Conservation (phyloP, 176 grass and related monocot species). For the Carex pumila region DNA sequence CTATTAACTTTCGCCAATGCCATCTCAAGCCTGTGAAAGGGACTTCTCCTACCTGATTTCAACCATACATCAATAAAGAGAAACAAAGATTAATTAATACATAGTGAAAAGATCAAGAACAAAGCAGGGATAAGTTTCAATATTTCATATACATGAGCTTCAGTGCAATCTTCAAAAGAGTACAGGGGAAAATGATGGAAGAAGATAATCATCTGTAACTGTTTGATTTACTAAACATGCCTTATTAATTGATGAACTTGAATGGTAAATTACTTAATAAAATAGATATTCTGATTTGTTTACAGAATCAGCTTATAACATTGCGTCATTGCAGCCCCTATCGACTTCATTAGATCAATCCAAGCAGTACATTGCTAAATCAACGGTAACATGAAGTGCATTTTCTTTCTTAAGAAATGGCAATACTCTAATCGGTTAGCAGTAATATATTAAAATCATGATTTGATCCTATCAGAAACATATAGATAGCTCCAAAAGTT, state of each 20-base stretch:
- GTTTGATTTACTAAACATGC: neutral
- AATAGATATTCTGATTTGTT: neutral
- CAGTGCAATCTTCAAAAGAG: neutral
- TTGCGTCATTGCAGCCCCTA: neutral
- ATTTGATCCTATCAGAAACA: neutral
- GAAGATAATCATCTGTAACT: neutral
- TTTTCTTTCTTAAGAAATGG: neutral
- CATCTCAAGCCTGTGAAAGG: conserved; percentile 4
- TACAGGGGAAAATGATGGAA: neutral
- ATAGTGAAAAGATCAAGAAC: neutral
- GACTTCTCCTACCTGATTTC: neutral
- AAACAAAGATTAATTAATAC: neutral
- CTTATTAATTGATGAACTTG: neutral
- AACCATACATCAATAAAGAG: neutral
- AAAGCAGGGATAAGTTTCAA: neutral
- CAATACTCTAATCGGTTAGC: neutral
- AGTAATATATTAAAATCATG: neutral
- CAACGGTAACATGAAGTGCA: neutral
- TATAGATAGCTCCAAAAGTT: neutral
- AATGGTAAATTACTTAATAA: neutral
- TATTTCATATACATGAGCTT: neutral
- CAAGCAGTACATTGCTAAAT: neutral
- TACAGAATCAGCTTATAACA: neutral
- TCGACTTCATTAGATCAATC: neutral
- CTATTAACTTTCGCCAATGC: neutral